Percentiles rank a stretch among this genome's conserved stretches.
Conservation (phyloP, 2,329 filamentous ascomycete species). For the Rutstroemia sydowiana region DNA sequence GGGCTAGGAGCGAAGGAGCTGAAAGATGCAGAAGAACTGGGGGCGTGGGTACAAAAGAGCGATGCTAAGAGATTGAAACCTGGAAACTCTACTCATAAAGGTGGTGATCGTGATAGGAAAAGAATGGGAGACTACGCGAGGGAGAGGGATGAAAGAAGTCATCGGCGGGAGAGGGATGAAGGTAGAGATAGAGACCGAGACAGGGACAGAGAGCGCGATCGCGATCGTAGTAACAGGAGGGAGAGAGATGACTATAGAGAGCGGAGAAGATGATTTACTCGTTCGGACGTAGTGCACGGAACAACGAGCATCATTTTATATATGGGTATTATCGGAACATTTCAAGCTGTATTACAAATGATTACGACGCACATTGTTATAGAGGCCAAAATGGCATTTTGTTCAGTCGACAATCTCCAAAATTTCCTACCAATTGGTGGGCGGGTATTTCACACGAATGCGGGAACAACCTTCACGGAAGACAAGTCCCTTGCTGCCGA, state of each 20-base stretch:
- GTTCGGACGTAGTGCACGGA: constrained; percentile 6
- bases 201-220: constrained; percentile 15
- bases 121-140: constrained; percentile 35
- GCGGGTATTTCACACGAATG: no score
- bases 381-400: no score
- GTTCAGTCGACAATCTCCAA: no score
- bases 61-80: constrained; percentile 43
- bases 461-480: no score
- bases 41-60: constrained; percentile 69
- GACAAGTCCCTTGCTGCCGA: no score
- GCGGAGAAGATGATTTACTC: constrained; percentile 4
- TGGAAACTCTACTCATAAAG: constrained; percentile 19
- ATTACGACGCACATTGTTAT: no score
- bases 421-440: no score
- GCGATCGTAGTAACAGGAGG: constrained; percentile 15
- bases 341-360: no score
- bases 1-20: constrained; percentile 85
- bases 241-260: constrained; percentile 25
- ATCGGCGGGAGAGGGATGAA: constrained; percentile 29
- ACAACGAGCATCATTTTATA: background rate
- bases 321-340: background rate
- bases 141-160: constrained; percentile 34
- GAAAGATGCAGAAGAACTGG: constrained; percentile 63
- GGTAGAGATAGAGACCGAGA: constrained; percentile 27
- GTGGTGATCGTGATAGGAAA: constrained; percentile 33